Evolutionary conservation across 306 rosid species (phyloP).

Genomic region (Leucaena leucocephala): DNA sequence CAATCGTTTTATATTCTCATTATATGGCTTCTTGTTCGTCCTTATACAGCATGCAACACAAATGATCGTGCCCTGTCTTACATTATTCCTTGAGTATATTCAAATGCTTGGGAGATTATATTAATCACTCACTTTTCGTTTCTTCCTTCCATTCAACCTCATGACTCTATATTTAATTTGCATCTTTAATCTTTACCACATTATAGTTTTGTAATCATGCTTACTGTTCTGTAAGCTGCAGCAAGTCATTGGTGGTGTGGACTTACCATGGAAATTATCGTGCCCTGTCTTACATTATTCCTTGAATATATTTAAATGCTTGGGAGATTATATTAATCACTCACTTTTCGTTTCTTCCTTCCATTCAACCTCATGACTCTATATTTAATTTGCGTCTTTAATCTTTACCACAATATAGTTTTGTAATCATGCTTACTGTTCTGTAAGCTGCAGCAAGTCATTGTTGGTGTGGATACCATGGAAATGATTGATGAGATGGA

Average conservation of each 20-base stretch:
- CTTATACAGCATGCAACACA: not conserved
- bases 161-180: not conserved
- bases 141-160: not conserved
- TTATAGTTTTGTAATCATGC: not conserved
- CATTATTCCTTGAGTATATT: not conserved
- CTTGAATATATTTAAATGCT: not conserved
- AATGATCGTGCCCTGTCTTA: not conserved
- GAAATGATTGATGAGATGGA: constrained; percentile 88
- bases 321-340: not conserved
- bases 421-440: not conserved
- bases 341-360: not conserved
- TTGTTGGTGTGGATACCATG: constrained; percentile 86
- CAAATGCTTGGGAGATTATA: not conserved
- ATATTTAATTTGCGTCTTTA: not conserved
- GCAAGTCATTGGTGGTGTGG: constrained; percentile 94
- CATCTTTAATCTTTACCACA: not conserved
- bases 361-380: not conserved
- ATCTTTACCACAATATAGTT: not conserved
- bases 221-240: constrained; percentile 44
- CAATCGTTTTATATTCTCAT: not conserved
- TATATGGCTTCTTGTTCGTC: not conserved
- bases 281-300: not conserved
- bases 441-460: constrained; percentile 75
- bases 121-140: not conserved
- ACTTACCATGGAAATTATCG: constrained; percentile 67